These are phyloP conservation scores for Actinomortierella ambigua DNA, from an alignment of 371 early-diverging fungal genomes.

Conservation along the genomic window DNA sequence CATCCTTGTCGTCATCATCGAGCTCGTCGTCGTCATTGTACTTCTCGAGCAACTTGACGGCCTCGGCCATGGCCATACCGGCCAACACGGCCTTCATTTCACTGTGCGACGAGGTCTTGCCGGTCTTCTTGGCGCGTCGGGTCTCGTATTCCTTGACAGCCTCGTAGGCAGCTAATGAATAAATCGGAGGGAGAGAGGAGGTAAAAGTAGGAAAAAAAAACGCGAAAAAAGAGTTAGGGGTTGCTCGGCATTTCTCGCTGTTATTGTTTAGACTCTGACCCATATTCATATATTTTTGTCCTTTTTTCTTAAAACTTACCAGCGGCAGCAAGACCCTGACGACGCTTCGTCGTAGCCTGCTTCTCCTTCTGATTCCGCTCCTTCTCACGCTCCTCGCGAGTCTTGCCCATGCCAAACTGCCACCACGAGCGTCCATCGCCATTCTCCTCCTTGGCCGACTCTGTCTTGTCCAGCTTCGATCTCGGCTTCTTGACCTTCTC, in stretches of 20 bases:
- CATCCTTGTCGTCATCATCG: constrained; percentile 22
- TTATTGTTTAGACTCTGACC: too few species aligned
- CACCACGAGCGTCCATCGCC: constrained; percentile 21
- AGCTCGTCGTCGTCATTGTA: constrained; percentile 12
- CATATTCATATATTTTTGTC: too few species aligned
- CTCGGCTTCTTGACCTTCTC: too few species aligned
- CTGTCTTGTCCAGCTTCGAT: too few species aligned
- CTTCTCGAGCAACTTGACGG: constrained; percentile 31
- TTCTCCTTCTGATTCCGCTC: constrained; percentile 24
- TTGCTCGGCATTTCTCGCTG: too few species aligned
- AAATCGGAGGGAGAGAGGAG: background rate
- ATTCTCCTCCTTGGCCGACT: too few species aligned
- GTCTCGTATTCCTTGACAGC: constrained; percentile 37
- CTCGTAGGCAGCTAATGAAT: constrained; percentile 34
- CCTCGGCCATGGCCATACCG: constrained; percentile 46
- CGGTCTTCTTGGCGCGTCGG: constrained; percentile 12
- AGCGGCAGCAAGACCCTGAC: constrained; percentile 37
- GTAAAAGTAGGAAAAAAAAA: background rate
- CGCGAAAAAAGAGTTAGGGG: too few species aligned
- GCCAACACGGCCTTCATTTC: constrained; percentile 44
- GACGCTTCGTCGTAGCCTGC: constrained; percentile 19
- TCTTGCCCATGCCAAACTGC: constrained; percentile 12
- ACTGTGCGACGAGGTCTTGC: constrained; percentile 36
- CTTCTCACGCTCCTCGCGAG: constrained; percentile 12
- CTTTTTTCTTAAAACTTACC: constrained; percentile 13